phyloP scores from a whole-genome alignment of 1,284 basidiomycete species.

The Ustanciosporium gigantosporum region DNA sequence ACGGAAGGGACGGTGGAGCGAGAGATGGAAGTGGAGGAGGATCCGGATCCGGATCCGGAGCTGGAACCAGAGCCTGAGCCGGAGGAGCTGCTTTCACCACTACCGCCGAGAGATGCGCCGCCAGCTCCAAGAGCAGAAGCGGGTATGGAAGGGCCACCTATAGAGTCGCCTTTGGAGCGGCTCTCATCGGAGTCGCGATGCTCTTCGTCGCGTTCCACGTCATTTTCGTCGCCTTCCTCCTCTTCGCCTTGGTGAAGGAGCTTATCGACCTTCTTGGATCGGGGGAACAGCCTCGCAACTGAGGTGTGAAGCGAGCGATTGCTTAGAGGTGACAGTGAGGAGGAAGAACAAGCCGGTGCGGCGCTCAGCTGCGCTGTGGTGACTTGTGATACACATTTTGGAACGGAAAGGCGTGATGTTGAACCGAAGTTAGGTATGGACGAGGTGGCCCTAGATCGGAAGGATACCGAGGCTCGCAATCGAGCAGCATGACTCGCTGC shows the following conservation, averaged over 20 bases:
- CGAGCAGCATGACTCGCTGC: conserved; percentile 29
- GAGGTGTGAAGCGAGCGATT: conserved; percentile 29
- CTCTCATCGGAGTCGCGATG: conserved; percentile 6
- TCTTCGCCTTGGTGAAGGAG: conserved; percentile 13
- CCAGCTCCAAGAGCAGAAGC: conserved; percentile 12
- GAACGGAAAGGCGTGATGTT: neutral
- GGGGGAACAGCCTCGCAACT: conserved; percentile 18
- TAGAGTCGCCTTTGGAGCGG: conserved; percentile 16
- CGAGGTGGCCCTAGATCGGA: too few species aligned
- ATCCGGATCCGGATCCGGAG: conserved; percentile 12
- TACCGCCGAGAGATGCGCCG: conserved; percentile 8
- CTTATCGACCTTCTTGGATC: conserved; percentile 25
- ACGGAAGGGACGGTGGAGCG: conserved; percentile 61
- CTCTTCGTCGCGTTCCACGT: conserved; percentile 13
- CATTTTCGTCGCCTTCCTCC: conserved; percentile 19
- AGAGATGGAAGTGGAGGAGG: conserved; percentile 40
- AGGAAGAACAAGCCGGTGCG: neutral
- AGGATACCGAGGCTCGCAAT: conserved; percentile 7
- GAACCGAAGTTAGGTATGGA: too few species aligned
- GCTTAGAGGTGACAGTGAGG: neutral
- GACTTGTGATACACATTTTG: neutral
- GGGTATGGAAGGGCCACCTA: conserved; percentile 9
- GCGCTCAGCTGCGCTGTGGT: neutral
- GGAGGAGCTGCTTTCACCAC: conserved; percentile 7
- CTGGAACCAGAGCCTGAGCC: conserved; percentile 7